phyloP scores from a whole-genome alignment of 257 asterid genomes.

The Plantago ovata region DNA sequence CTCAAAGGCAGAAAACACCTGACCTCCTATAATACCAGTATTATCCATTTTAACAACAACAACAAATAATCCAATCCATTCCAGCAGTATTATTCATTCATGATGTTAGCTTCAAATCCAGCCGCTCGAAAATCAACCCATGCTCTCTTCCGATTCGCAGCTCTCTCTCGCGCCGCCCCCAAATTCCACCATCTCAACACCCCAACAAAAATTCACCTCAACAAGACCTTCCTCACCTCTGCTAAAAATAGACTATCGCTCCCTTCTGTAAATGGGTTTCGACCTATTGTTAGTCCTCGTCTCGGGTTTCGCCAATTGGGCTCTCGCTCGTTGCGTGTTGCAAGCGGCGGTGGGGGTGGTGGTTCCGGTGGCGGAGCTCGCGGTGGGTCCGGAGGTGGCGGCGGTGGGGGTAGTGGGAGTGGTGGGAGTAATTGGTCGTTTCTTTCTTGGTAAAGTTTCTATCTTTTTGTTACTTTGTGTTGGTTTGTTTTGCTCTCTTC shows the following conservation, averaged over 20 bases:
- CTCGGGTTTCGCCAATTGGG: slow-evolving; percentile 24
- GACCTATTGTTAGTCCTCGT: slow-evolving; percentile 19
- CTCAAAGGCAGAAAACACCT: too few relatives aligned
- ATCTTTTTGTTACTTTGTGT: neutral
- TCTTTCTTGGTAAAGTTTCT: slow-evolving; percentile 52
- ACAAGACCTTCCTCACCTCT: slow-evolving; percentile 7
- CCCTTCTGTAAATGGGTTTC: slow-evolving; percentile 31
- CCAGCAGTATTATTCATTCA: neutral
- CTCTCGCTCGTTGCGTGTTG: slow-evolving; percentile 36
- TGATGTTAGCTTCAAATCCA: slow-evolving; percentile 33
- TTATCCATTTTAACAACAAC: neutral
- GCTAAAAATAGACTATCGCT: slow-evolving; percentile 26
- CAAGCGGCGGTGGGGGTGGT: slow-evolving; percentile 47
- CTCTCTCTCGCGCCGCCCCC: slow-evolving; percentile 21
- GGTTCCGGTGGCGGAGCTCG: slow-evolving; percentile 30
- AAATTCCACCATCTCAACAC: slow-evolving; percentile 13
- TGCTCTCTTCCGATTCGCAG: slow-evolving; percentile 20
- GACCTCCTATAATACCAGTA: too few relatives aligned
- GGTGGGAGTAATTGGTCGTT: slow-evolving; percentile 49
- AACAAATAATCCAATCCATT: neutral
- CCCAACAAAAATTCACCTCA: slow-evolving; percentile 24
- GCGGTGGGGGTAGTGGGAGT: slow-evolving; percentile 44
- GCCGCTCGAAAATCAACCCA: slow-evolving; percentile 27
- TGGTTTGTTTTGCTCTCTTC: neutral
- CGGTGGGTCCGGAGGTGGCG: slow-evolving; percentile 51